A percentile compares a stretch with the other conserved stretches of the same genome.
phyloP scores from a whole-genome alignment of 106 monocot genomes.

The Dactylorhiza incarnata region DNA sequence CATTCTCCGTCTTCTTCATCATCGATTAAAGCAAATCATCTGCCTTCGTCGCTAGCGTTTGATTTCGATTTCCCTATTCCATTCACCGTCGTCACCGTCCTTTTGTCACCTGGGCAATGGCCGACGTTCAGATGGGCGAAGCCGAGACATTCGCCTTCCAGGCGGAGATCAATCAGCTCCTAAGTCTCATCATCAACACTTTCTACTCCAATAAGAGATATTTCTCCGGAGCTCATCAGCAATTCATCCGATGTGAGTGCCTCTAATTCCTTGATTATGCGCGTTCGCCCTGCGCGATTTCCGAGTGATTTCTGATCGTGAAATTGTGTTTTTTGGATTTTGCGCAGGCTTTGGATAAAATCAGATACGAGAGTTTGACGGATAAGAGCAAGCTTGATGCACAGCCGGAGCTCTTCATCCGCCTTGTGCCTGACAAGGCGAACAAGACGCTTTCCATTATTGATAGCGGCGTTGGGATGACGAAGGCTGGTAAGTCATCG shows the following conservation, averaged over 20 bases:
- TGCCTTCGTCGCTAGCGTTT: background rate
- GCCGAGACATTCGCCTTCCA: conserved; percentile 23
- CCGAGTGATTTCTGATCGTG: too few relatives aligned
- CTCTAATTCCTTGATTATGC: background rate
- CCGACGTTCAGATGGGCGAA: conserved; percentile 9
- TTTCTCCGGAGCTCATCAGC: conserved; percentile 26
- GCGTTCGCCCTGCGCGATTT: background rate
- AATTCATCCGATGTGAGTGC: conserved; percentile 19
- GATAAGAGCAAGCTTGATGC: conserved; percentile 31
- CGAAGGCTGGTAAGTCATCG: conserved; percentile 13
- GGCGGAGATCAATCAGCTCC: conserved; percentile 29
- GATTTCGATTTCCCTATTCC: background rate
- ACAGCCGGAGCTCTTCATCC: conserved; percentile 25
- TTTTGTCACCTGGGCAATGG: background rate
- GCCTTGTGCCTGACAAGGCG: conserved; percentile 20
- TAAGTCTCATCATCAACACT: conserved; percentile 25
- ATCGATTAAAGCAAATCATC: background rate
- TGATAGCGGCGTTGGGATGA: conserved; percentile 26
- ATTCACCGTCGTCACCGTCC: background rate
- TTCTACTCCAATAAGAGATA: conserved; percentile 30
- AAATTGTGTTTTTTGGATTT: background rate
- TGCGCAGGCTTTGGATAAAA: conserved; percentile 21
- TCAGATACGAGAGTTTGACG: conserved; percentile 27
- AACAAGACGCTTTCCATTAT: conserved; percentile 21
- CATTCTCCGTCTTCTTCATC: background rate